Base-by-base conservation (phyloP, 2,329 filamentous ascomycete species). In the Dothiorella sarmentorum region DNA sequence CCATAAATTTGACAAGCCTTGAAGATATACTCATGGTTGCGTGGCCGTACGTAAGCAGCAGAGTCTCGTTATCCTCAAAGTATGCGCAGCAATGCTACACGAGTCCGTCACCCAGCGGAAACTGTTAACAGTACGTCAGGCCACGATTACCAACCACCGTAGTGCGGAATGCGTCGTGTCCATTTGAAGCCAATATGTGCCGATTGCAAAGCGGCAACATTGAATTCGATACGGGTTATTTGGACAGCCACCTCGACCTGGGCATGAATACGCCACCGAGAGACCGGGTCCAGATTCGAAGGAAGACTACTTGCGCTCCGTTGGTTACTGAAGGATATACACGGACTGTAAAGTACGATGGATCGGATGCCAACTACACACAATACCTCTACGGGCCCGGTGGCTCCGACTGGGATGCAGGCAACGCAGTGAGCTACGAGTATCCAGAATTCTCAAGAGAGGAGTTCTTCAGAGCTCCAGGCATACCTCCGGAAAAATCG, bases 221-320 rank as follows among this genome's bases (percentile, higher is more conserved):
- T 3, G 2, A 45, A 0, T 20, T 68, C 0, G 66, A 68, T n/a
- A 65, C 62, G 10, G 65, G 63, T 15, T 47, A 56, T 17, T 44
- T 69, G 0, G 58, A 67, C 35, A 66, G 62, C 37, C 52, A 49
- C n/a, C 20, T 38, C 3, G 58, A 69, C 44, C 53, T 69, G 10
- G 67, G 66, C 2, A 22, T 68, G 22, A 68, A 67, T 33, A 49
- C 40, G 4, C 58, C 62, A 4, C 60, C 59, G 7, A 35, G 58
- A 15, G 61, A 64, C 15, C 60, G 52, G 9, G 45, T 63, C 31
- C 22, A 22, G 6, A 38, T 47, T 15, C 59, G 61, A 20, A 15
- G 57, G 3, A 42, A 42, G 10, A 31, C 40, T 4, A 29, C 45
- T 10, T 64, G 63, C 27, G 64, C 63, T 3, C 60, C 63, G 15